These are phyloP conservation scores for Tuber umbilicatum DNA, from an alignment of 495 filamentous ascomycete genomes.

Conservation along the genomic window DNA sequence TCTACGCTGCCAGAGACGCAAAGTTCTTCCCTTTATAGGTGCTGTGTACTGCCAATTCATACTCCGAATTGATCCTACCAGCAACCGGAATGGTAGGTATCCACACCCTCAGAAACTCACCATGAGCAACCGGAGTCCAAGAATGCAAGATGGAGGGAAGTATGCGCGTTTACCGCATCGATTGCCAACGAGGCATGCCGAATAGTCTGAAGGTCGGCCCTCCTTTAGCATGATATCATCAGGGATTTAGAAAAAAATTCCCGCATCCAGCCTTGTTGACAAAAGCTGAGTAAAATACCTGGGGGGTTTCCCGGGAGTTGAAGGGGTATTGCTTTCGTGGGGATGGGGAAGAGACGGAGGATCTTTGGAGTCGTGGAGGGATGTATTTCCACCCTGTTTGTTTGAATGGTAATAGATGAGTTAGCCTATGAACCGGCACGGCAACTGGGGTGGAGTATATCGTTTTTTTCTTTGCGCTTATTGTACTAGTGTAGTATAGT, in stretches of 20 bases:
- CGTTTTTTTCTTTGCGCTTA: too few species aligned
- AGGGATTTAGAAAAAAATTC: constrained; percentile 32
- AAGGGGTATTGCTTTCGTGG: constrained; percentile 51
- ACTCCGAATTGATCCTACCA: constrained; percentile 43
- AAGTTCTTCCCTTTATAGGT: constrained; percentile 51
- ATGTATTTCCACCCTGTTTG: neutral
- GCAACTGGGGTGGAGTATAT: too few species aligned
- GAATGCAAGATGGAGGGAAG: constrained; percentile 44
- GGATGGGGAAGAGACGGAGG: constrained; percentile 49
- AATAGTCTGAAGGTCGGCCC: constrained; percentile 46
- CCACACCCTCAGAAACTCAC: constrained; percentile 44
- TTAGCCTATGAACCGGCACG: neutral
- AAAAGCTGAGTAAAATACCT: constrained; percentile 45
- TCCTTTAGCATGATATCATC: constrained; percentile 45
- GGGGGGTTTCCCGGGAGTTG: constrained; percentile 45
- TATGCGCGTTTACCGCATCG: constrained; percentile 43
- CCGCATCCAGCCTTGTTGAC: constrained; percentile 45
- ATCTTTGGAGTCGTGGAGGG: constrained; percentile 44
- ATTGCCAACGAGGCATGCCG: constrained; percentile 47
- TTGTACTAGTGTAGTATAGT: neutral
- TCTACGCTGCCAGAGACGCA: constrained; percentile 45
- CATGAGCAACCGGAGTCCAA: constrained; percentile 52
- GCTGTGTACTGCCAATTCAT: constrained; percentile 48
- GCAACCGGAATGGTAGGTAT: constrained; percentile 43
- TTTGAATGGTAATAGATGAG: neutral